Conservation (phyloP, 1,139 yeast genomes). For the Nakaseomyces bracarensis region DNA sequence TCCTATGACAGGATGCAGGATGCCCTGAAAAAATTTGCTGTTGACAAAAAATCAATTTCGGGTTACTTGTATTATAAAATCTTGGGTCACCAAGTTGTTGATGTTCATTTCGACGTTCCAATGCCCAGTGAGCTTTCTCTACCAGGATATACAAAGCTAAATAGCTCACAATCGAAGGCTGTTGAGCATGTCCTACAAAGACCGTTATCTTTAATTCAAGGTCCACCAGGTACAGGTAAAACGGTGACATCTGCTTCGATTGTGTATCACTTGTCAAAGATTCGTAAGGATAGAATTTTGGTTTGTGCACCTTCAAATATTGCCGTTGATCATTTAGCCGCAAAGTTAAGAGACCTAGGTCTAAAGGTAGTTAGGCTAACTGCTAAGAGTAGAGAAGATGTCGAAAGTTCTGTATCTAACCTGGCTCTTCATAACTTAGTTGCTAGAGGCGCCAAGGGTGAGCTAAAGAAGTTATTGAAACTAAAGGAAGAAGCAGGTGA, state of each 20-base stretch:
- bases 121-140: slow-evolving; percentile 58
- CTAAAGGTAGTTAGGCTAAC: slow-evolving; percentile 67
- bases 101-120: slow-evolving; percentile 50
- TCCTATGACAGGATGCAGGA: slow-evolving; percentile 78
- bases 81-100: slow-evolving; percentile 71
- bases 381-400: slow-evolving; percentile 75
- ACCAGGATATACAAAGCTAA: slow-evolving; percentile 61
- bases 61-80: slow-evolving; percentile 72
- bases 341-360: slow-evolving; percentile 58
- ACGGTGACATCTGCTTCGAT: slow-evolving; percentile 91
- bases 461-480: slow-evolving; percentile 49
- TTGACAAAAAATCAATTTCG: slow-evolving; percentile 61
- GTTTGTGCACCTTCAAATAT: slow-evolving; percentile 96
- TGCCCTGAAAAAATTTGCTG: slow-evolving; percentile 67
- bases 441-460: slow-evolving; percentile 41
- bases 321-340: slow-evolving; percentile 87
- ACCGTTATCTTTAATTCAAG: slow-evolving; percentile 83
- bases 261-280: slow-evolving; percentile 61
- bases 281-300: slow-evolving; percentile 52
- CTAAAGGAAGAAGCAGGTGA: slow-evolving; percentile 66
- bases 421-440: slow-evolving; percentile 48
- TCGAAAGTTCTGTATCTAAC: slow-evolving; percentile 52
- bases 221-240: slow-evolving; percentile 94
- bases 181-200: slow-evolving; percentile 61
- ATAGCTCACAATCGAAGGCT: slow-evolving; percentile 72